Base-by-base conservation (phyloP, 176 grass and related monocot species). In the barley (Hordeum vulgare) region DNA sequence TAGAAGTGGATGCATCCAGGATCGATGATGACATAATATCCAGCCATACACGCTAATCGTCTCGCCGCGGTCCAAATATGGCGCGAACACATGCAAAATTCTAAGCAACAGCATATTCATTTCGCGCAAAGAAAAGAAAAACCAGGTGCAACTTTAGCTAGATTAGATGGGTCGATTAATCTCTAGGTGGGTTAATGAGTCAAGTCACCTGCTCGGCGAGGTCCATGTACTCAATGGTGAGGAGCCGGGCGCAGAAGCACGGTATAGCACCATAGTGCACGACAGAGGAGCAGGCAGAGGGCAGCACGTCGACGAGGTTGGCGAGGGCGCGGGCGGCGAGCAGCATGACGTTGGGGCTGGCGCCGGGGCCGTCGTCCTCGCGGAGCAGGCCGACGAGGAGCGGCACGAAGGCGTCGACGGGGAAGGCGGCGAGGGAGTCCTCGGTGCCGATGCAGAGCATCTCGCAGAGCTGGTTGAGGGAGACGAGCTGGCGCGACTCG, bases 141-240 rank as follows among this genome's bases (percentile, higher is more conserved):
- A 49, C 1, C 5, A 49, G 1, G 0, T 49, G 17, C 45, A 15
- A 0, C 44, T 6, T 47, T 1, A 47, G 44, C 44, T 47, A 14
- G 14, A 5, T 12, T 45, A 47, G 12, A 47, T 47, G 0, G 1
- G 15, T 0, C 45, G 17, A 49, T 49, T 49, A 49, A 49, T 2
- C 6, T 17, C 0, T 49, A 49, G 45, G 45, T 49, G 5, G 14
- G 45, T 49, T 49, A 49, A 49, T 49, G 17, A 17, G 45, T 14
- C 5, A 49, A 26, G 5, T 1, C 64, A 97, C 95, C 92, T 97
- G 95, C 86, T 97, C 95, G 17, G 95, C 95, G 9, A 97, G 86
- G 84, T 97, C 95, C 92, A 97, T 94, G 88, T 97, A 97, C 72
- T 97, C 95, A 26, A 97, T 97, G 17, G 95, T 93, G 66, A 97